Evolutionary conservation across 768 basidiomycete species (phyloP).

Genomic region (Hirschioporus abietinus): DNA sequence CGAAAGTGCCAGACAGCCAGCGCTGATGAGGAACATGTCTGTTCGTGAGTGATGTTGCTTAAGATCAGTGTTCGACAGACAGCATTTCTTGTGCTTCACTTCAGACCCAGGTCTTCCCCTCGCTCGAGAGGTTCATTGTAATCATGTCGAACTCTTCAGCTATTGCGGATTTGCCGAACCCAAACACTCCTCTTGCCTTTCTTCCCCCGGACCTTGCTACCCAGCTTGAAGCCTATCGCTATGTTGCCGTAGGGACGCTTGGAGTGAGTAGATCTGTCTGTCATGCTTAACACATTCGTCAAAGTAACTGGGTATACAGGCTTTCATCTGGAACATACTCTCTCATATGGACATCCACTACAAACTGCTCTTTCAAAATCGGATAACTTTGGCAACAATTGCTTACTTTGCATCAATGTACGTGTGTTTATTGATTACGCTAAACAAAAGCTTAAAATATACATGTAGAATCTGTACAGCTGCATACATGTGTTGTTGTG

Average conservation of each 20-base stretch:
- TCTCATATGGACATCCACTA: constrained; percentile 24
- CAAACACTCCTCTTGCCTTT: constrained; percentile 27
- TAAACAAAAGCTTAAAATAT: neutral
- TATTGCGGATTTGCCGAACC: constrained; percentile 19
- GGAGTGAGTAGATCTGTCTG: constrained; percentile 17
- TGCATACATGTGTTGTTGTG: constrained; percentile 20
- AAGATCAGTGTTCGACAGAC: neutral
- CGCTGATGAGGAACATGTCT: too few species aligned
- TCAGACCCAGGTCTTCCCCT: neutral
- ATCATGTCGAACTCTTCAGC: neutral
- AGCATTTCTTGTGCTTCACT: neutral
- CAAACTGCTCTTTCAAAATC: constrained; percentile 16
- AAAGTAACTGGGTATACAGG: constrained; percentile 14
- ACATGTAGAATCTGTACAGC: constrained; percentile 11
- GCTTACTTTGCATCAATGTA: constrained; percentile 30
- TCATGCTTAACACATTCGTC: neutral
- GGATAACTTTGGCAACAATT: constrained; percentile 14
- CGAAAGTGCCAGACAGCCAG: too few species aligned
- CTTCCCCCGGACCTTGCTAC: constrained; percentile 22
- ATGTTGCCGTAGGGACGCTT: constrained; percentile 23
- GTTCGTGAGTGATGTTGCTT: neutral
- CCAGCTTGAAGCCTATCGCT: constrained; percentile 23
- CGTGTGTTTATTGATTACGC: neutral
- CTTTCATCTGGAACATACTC: constrained; percentile 26
- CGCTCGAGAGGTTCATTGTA: neutral